Conservation (phyloP, 352 stramenopile species). For the Phytopythium vexans region DNA sequence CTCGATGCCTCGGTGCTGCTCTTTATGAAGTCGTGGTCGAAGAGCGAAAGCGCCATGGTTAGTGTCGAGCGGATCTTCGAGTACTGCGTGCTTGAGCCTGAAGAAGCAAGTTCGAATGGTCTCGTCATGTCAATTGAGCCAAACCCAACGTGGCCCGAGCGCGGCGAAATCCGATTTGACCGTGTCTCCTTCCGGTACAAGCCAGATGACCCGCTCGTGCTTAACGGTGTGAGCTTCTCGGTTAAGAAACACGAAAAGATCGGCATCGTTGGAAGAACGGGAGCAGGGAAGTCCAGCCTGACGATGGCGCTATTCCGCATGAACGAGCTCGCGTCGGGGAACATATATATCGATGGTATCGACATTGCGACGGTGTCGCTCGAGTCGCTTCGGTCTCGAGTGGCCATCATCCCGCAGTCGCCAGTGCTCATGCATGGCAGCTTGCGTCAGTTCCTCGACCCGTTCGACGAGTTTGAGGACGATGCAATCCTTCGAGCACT, state of each 20-base stretch:
- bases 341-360: slow-evolving; percentile 34
- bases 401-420: slow-evolving; percentile 69
- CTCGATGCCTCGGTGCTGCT: slow-evolving; percentile 76
- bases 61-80: slow-evolving; percentile 42
- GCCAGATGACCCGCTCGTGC: slow-evolving; percentile 30
- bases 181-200: slow-evolving; percentile 82
- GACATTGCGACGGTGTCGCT: slow-evolving; percentile 34
- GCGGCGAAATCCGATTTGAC: slow-evolving; percentile 71
- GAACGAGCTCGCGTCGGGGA: slow-evolving; percentile 56
- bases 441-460: slow-evolving; percentile 85
- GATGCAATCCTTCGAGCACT: slow-evolving; percentile 57
- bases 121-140: slow-evolving; percentile 19
- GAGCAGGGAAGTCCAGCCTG: slow-evolving; percentile 80
- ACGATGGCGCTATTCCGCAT: slow-evolving; percentile 86
- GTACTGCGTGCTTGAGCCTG: slow-evolving; percentile 30
- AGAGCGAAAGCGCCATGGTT: slow-evolving; percentile 40
- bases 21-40: slow-evolving; percentile 29
- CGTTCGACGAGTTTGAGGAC: slow-evolving; percentile 74
- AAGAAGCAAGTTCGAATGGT: slow-evolving; percentile 15
- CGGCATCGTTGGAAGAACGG: slow-evolving; percentile 87
- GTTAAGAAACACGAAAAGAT: slow-evolving; percentile 61
- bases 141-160: slow-evolving; percentile 52
- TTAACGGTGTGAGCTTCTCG: slow-evolving; percentile 50
- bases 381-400: slow-evolving; percentile 12
- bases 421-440: slow-evolving; percentile 90